These are phyloP conservation scores for Esteya vermicola DNA, from an alignment of 2,329 filamentous ascomycete species.

Conservation along the genomic window DNA sequence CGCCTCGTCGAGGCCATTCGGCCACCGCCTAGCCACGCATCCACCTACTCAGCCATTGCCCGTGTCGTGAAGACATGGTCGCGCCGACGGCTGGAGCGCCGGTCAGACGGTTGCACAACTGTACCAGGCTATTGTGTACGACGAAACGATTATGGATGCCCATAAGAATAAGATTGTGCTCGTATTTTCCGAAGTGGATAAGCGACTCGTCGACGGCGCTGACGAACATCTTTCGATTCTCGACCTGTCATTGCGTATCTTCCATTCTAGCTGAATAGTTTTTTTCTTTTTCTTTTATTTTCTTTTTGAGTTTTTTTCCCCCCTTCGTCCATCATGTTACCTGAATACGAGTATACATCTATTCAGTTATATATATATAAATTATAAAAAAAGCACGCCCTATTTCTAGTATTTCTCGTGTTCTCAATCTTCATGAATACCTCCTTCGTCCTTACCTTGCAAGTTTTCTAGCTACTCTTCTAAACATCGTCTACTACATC, in stretches of 20 bases:
- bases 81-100: conserved; percentile 96
- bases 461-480: not conserved
- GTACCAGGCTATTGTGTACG: conserved; percentile 69
- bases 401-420: too few species aligned
- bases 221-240: conserved; percentile 90
- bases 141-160: conserved; percentile 68
- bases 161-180: conserved; percentile 86
- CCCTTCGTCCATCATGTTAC: conserved; percentile 61
- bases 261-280: conserved; percentile 43
- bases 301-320: too few species aligned
- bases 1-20: conserved; percentile 61
- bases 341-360: too few species aligned
- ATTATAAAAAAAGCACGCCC: too few species aligned
- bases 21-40: conserved; percentile 34
- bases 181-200: conserved; percentile 88
- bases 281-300: too few species aligned
- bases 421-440: too few species aligned
- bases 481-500: not conserved
- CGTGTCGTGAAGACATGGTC: conserved; percentile 79
- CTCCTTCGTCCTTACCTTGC: too few species aligned
- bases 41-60: conserved; percentile 60
- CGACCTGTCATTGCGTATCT: conserved; percentile 67
- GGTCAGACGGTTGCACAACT: conserved; percentile 69
- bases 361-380: too few species aligned
- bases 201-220: conserved; percentile 82